Evolutionary conservation across 371 early-diverging fungal species (phyloP), one percentile per base, ranked within the genome.

Genomic region (Mortierella sp.): DNA sequence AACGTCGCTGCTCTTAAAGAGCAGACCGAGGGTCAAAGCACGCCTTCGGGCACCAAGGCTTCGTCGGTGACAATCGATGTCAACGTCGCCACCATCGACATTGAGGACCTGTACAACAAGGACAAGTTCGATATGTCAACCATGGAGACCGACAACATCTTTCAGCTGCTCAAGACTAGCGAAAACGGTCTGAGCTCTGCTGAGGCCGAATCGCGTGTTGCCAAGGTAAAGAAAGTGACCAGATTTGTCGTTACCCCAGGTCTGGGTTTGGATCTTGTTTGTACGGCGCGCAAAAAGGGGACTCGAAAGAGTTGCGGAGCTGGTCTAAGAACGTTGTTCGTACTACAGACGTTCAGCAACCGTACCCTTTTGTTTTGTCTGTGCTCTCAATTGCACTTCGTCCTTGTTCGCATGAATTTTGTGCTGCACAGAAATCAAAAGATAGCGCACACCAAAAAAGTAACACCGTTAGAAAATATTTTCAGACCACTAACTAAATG

Each of bases 101-200:
- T 88, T 58, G 85, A 90, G 58, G 92, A 92, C 71, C 86, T 92
- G 53, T 92, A 92, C 79, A 89, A 92, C 83, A 92, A 92, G 83
- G 90, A 92, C 42, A 92, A 92, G 79, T 90, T 86, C 63, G 92
- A 92, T 72, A 84, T 92, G 71, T 90, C 90, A 27, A 92, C 92
- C 39, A 90, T 92, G 92, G 92, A 90, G 59, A 86, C 86, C 59
- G 82, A 79, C 49, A 84, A 89, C 68, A 87, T 89, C 26, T 85
- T 87, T 79, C 78, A 80, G 65, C 81, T 91, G 31, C 82, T 91
- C 52, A 87, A 89, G 81, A 86, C 87, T 53, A 79, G 81, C 48
- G 80, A 86, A 51, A 70, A 68, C 54, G 91, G 91, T 71, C 79
- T 90, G 64, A 87, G 89, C 26, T 79, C 86, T 34, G 67, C 83